Base-by-base conservation (phyloP, 768 basidiomycete species). In the Dendrothele bispora region DNA sequence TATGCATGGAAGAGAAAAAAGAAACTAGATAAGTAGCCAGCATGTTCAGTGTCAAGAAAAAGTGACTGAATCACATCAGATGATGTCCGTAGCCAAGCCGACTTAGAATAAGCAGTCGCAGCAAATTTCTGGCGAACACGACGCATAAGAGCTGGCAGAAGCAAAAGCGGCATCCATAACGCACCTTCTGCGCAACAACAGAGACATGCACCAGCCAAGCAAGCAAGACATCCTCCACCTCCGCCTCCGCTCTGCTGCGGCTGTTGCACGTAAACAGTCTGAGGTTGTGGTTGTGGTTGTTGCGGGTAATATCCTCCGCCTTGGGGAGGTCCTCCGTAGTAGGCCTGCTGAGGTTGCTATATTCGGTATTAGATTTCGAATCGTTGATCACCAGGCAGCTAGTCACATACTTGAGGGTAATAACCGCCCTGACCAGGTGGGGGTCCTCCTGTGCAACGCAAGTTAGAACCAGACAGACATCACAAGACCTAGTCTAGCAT, bases 251-350 rank as follows among this genome's bases (percentile, higher is more conserved):
- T 69, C 54, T 80, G 80, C 50, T 79, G 63, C 64, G 73, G 68
- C 60, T 84, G 82, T 70, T 80, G 77, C 88, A 90, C 86, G 60
- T 88, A 87, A 43, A 91, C 83, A 1, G 85, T 83, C 62, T 91
- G 88, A 15, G 90, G 89, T n/a, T 52, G 61, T 12, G 71, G 73
- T 44, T 77, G 70, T 8, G 71, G 66, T 37, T 71, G 74, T 14
- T 80, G 79, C 44, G 79, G 75, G 54, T 77, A 44, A 42, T 72
- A 69, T 6, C 68, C 68, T n/a, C n/a, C n/a, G n/a, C n/a, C n/a
- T 52, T 66, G 67, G 34, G 68, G 67, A 37, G 72, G 75, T 15
- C 69, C 67, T 24, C 64, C 56, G 48, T 83, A 79, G 62, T 90
- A 87, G 1, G 84, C 70, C 56, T 85, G 82, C 52, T 78, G 83